Evolutionary conservation across 306 rosid genomes (phyloP), one percentile per base, ranked within the genome.

Genomic region (Quercus aquifolioides): DNA sequence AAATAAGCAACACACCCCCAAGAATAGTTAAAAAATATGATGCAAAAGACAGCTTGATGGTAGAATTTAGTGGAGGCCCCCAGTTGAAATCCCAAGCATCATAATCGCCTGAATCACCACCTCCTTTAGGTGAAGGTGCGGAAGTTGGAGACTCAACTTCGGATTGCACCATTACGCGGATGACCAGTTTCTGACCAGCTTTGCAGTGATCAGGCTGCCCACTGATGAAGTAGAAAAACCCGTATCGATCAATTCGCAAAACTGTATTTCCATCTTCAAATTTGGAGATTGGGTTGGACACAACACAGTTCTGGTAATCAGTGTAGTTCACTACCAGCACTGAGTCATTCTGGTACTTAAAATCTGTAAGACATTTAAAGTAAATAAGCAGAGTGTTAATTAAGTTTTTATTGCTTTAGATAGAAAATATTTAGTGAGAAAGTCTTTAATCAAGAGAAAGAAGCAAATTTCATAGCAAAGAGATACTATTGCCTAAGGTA

Each of bases 41-140:
- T 18, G 69, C 70, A 43, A 69, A 15, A 38, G 76, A 54, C 20
- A 21, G 14, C 56, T 17, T 78, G 35, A 69, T 63, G 41, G 81
- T 78, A 28, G 81, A 78, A 57, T 78, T 78, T 56, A 25, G n/a
- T 11, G 70, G 81, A 18, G 81, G 59, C 21, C 81, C 81, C 81
- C 75, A 78, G 74, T 78, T 78, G 58, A 71, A 68, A 4, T 78
- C 81, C 78, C 78, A 23, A 23, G 2, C 41, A 51, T 54, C 75
- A 3, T 68, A 23, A 6, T 6, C 51, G 28, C 71, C 58, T 1
- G 71, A 51, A 31, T 33, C 64, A 13, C 30, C 78, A n/a, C 38
- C 13, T 26, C 1, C 51, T 14, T 31, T 74, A 9, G 81, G 81
- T 19, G 81, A 77, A 30, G 43, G 56, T 15, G 57, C 68, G 3